Percentiles rank a stretch among this genome's conserved stretches.
These are phyloP conservation scores for Trichoderma atroviride DNA, from an alignment of 2,329 filamentous ascomycete species.

Conservation along the genomic window DNA sequence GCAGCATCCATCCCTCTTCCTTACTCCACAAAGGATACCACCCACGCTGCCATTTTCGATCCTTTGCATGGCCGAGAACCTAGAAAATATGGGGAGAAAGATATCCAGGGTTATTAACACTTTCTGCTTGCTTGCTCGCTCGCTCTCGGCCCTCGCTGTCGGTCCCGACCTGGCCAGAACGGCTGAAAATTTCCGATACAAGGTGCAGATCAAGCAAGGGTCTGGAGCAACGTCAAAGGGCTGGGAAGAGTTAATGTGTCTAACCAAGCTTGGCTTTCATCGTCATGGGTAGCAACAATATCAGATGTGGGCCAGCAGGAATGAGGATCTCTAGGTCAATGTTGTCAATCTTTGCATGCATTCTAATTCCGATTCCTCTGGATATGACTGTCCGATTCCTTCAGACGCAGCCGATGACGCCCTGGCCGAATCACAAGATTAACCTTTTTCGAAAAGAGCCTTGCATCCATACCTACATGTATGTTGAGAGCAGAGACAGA, in stretches of 20 bases:
- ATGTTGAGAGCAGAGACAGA: background rate
- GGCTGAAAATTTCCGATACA: background rate
- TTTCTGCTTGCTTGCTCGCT: background rate
- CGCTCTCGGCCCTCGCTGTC: background rate
- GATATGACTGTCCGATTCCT: background rate
- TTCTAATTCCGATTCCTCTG: background rate
- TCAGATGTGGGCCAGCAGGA: background rate
- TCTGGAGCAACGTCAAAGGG: background rate
- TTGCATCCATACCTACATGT: background rate
- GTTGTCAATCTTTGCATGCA: background rate
- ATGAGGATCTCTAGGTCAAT: background rate
- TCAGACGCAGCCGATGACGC: background rate
- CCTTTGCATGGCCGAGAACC: background rate
- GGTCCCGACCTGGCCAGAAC: background rate
- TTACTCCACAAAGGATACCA: constrained; percentile 3
- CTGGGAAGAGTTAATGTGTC: background rate
- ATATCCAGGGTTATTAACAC: background rate
- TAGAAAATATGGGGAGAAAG: background rate
- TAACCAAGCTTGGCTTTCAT: background rate
- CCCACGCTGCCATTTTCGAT: constrained; percentile 1
- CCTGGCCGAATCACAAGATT: background rate
- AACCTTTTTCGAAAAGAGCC: background rate
- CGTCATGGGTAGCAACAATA: background rate
- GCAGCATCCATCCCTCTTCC: background rate
- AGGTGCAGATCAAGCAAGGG: background rate